Evolutionary conservation across 139 green algal species (phyloP).

Genomic region (Penium margaritaceum): DNA sequence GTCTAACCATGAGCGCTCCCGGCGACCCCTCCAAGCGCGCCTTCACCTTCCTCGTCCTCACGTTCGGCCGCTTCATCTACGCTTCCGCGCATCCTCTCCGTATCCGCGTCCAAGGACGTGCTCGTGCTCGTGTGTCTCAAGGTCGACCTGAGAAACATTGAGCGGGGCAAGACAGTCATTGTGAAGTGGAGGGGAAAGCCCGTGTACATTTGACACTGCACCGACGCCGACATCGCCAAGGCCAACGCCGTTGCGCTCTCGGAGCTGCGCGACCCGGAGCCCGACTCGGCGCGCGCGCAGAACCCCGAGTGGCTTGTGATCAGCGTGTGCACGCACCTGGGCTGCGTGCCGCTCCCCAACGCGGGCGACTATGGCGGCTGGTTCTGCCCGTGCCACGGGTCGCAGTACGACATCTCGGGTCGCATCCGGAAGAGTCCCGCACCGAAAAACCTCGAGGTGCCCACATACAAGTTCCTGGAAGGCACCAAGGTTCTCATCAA

Average conservation of each 20-base stretch:
- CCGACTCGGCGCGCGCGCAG: slow-evolving; percentile 15
- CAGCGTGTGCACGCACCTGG: slow-evolving; percentile 95
- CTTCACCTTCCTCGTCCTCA: slow-evolving; percentile 93
- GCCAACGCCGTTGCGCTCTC: slow-evolving; percentile 62
- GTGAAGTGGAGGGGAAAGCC: slow-evolving; percentile 99
- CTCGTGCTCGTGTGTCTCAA: slow-evolving; percentile 16
- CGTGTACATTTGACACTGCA: slow-evolving; percentile 88
- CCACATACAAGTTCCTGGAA: slow-evolving; percentile 69
- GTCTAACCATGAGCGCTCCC: slow-evolving; percentile 64
- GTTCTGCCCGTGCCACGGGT: slow-evolving; percentile 87
- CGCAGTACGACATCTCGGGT: slow-evolving; percentile 91
- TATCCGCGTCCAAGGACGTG: slow-evolving; percentile 64
- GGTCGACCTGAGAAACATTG: slow-evolving; percentile 67
- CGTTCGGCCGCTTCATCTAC: slow-evolving; percentile 91
- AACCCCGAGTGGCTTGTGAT: slow-evolving; percentile 85
- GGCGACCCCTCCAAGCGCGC: slow-evolving; percentile 76
- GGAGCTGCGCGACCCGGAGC: slow-evolving; percentile 79
- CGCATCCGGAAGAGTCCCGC: slow-evolving; percentile 89
- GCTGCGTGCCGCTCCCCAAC: slow-evolving; percentile 90
- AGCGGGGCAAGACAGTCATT: slow-evolving; percentile 79
- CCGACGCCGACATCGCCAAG: slow-evolving; percentile 68
- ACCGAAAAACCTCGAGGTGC: slow-evolving; percentile 94
- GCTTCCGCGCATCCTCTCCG: slow-evolving; percentile 87
- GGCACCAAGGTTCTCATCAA: slow-evolving; percentile 63
- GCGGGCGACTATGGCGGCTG: slow-evolving; percentile 94